A percentile compares a stretch with the other conserved stretches of the same genome.
These are phyloP conservation scores for Theobroma cacao DNA, from an alignment of 345 rosid species.

Conservation along the genomic window DNA sequence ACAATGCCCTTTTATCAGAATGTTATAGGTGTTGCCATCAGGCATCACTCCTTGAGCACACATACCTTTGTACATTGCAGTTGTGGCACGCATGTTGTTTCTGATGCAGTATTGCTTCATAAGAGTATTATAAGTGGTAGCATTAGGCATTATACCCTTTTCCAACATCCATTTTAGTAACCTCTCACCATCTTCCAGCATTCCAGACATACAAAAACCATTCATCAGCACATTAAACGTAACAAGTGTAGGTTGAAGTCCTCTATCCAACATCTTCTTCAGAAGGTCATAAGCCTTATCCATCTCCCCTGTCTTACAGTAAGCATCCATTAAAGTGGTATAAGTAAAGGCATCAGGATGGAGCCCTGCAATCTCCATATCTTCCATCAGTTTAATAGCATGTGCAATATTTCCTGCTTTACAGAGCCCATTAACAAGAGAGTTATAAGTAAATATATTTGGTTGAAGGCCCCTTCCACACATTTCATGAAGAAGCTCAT, in stretches of 20 bases:
- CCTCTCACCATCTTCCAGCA: constrained; percentile 76
- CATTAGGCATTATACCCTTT: constrained; percentile 74
- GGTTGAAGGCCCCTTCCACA: constrained; percentile 66
- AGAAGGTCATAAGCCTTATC: constrained; percentile 61
- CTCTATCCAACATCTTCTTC: constrained; percentile 69
- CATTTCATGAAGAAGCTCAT: constrained; percentile 90
- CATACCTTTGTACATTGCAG: constrained; percentile 58
- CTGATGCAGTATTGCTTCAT: constrained; percentile 70
- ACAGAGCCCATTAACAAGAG: constrained; percentile 79
- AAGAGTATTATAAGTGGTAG: constrained; percentile 73
- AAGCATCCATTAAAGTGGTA: constrained; percentile 82
- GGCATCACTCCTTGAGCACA: constrained; percentile 57
- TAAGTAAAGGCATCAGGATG: constrained; percentile 68
- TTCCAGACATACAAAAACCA: constrained; percentile 80
- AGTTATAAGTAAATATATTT: constrained; percentile 71
- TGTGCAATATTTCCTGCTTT: constrained; percentile 63
- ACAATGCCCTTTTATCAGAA: constrained; percentile 79
- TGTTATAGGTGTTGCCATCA: constrained; percentile 77
- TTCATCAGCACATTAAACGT: constrained; percentile 91
- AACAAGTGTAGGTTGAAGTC: constrained; percentile 68
- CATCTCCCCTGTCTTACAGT: constrained; percentile 74
- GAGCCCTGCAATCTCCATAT: constrained; percentile 59
- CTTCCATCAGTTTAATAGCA: constrained; percentile 73
- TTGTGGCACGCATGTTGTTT: constrained; percentile 50
- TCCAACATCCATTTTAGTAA: constrained; percentile 84